Evolutionary conservation across 768 basidiomycete genomes (phyloP), one percentile per base, ranked within the genome.

Genomic region (Leccinum broughii): DNA sequence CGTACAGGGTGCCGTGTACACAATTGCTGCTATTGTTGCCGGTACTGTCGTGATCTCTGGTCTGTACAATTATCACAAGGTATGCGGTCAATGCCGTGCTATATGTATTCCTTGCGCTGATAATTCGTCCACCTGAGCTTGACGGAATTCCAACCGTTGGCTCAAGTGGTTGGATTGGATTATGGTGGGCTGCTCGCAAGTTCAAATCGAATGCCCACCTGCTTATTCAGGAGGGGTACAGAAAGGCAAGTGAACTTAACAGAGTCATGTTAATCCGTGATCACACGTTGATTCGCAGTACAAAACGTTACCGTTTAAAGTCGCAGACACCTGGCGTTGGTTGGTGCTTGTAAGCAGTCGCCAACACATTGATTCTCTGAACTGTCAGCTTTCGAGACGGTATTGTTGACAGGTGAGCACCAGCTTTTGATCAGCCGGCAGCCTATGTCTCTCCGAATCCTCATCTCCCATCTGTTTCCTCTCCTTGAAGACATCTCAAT

Each of bases 181-280:
- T 72, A 6, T 75, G 70, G 57, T 57, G 66, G 39, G 63, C 62
- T n/a, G 66, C 66, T 20, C 55, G 60, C 24, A 64, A 62, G 3
- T 72, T 63, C 50, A 26, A 71, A 8, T 41, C 54, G n/a, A 59
- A 71, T 44, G 67, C 61, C 28, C 44, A 54, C 2, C 61, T 70
- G 20, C 41, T 76, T 46, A 51, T 77, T 17, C 71, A 70, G 35
- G 68, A 75, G 58, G 76, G 75, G n/a, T 77, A 76, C 41, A 59
- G 66, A 20, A 72, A 75, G 66, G 76, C 71, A 41, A 24, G 62
- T 44, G 14, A 24, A 13, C 17, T 22, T 22, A 1, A 4, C 4
- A 39, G 55, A n/a, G 28, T 54, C 10, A 26, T 6, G 6, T 22
- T 15, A 22, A 54, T 41, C 49, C n/a, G 2, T 5, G 11, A 22